phyloP scores from a whole-genome alignment of 805 yeast genomes.

The Starmerella ratchasimensis region DNA sequence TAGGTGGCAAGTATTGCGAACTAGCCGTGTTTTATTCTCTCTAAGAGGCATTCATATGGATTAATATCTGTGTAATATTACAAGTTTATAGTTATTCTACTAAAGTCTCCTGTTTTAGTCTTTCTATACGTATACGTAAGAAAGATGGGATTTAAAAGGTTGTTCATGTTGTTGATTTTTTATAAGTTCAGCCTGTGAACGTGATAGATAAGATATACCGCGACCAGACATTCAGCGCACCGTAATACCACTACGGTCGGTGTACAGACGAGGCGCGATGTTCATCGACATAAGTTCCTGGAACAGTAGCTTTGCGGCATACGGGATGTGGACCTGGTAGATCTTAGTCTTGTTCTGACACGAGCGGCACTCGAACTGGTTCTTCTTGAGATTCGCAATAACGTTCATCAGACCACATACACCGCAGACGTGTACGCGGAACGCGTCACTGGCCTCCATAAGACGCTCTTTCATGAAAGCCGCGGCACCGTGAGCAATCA shows the following conservation, averaged over 20 bases:
- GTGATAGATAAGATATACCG: too few species aligned
- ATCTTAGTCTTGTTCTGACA: slow-evolving; percentile 98
- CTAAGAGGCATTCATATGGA: too few species aligned
- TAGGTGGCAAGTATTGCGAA: too few species aligned
- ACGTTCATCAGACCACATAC: slow-evolving; percentile 97
- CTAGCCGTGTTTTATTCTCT: too few species aligned
- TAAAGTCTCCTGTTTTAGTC: too few species aligned
- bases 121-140: too few species aligned
- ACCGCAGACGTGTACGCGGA: slow-evolving; percentile 96
- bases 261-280: slow-evolving; percentile 89
- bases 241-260: slow-evolving; percentile 65
- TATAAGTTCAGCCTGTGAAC: too few species aligned
- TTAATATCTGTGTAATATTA: too few species aligned
- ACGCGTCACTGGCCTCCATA: slow-evolving; percentile 98
- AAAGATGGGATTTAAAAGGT: too few species aligned
- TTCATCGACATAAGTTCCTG: slow-evolving; percentile 99
- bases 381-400: slow-evolving; percentile 92
- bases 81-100: too few species aligned
- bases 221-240: slow-evolving; percentile 20
- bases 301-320: slow-evolving; percentile 94
- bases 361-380: slow-evolving; percentile 95
- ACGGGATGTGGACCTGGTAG: slow-evolving; percentile 94
- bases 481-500: slow-evolving; percentile 99
- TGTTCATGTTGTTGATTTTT: too few species aligned
- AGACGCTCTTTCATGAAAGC: slow-evolving; percentile 93